Base-by-base conservation (phyloP, 768 basidiomycete genomes). In the Amylocystis lapponica region DNA sequence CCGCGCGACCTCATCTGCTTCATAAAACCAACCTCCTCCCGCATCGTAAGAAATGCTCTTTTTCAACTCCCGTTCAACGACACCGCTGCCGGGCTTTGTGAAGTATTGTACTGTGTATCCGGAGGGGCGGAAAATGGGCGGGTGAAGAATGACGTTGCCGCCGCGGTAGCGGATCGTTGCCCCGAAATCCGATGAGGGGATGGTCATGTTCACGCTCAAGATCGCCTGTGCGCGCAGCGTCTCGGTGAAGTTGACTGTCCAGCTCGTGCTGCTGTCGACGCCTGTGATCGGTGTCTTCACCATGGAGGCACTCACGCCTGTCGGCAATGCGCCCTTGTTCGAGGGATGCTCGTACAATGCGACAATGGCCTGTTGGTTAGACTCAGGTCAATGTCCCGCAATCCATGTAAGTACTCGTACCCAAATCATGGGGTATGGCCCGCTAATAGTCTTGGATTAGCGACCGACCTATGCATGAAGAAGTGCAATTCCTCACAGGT, bases 1-100 rank as follows among this genome's bases (percentile, higher is more conserved):
- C 36, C 86, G 64, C 14, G 86, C 90, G 10, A 90, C 88, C 47
- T 93, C 89, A 54, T 94, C 91, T 3, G 90, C 89, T 62, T 93
- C 77, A 62, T 82, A 94, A 60, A 88, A 78, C 83, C 78, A 87
- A 7, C 89, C 91, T 26, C 67, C 68, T 9, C 86, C 87, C 23
- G 56, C 60, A 4, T 71, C 64, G 54, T 82, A 81, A 31, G 77
- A 68, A 48, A 83, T 78, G 21, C 54, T 60, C 45, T 63, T 71
- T 35, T 69, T 78, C 57, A 86, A 84, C 55, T 86, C 82, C 38
- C 67, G 68, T 25, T 66, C 66, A 26, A 72, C 58, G 14, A 58
- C 58, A 5, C 58, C 63, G 8, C 69, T 70, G 1, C 72, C 75
- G 20, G 65, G 64, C 42, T 71, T 70, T 29, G 69, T 73, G 45